Conservation (phyloP, 2,329 filamentous ascomycete genomes). For the Pseudogymnoascus sp. region DNA sequence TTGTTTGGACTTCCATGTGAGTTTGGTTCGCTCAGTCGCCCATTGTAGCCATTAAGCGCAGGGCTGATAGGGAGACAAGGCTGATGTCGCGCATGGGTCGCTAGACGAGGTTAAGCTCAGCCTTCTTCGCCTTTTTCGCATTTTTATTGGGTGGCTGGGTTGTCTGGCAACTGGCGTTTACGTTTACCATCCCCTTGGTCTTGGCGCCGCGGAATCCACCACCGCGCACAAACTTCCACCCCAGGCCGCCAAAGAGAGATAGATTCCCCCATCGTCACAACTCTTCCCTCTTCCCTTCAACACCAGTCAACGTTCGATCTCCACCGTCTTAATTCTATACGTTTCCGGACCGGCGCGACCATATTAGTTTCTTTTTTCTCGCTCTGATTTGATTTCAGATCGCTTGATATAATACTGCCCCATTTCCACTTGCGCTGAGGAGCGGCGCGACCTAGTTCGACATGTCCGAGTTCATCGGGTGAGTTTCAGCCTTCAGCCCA, state of each 20-base stretch:
- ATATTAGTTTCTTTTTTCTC: not conserved
- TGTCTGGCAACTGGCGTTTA: slow-evolving; percentile 4
- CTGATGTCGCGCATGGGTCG: slow-evolving; percentile 1
- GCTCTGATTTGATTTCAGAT: slow-evolving; percentile 8
- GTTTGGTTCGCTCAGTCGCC: not conserved
- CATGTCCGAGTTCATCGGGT: slow-evolving; percentile 57
- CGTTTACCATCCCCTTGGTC: slow-evolving; percentile 1
- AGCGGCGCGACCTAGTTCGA: slow-evolving; percentile 10
- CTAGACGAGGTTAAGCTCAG: not conserved
- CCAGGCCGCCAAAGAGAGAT: not conserved
- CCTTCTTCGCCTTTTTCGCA: not conserved
- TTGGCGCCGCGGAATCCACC: slow-evolving; percentile 8
- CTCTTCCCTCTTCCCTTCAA: slow-evolving; percentile 1
- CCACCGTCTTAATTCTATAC: slow-evolving; percentile 1
- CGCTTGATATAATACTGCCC: slow-evolving; percentile 4
- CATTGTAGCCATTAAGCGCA: not conserved
- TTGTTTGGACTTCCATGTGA: not conserved
- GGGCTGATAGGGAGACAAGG: slow-evolving; percentile 6
- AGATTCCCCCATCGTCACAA: not conserved
- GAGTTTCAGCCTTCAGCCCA: slow-evolving; percentile 24
- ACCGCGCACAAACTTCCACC: slow-evolving; percentile 7
- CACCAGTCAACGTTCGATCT: slow-evolving; percentile 4
- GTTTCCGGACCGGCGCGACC: not conserved
- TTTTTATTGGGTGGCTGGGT: slow-evolving; percentile 4
- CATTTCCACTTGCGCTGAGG: slow-evolving; percentile 1